Evolutionary conservation across 2,329 filamentous ascomycete genomes (phyloP), one percentile per base, ranked within the genome.

Genomic region (Cordyceps farinosa): DNA sequence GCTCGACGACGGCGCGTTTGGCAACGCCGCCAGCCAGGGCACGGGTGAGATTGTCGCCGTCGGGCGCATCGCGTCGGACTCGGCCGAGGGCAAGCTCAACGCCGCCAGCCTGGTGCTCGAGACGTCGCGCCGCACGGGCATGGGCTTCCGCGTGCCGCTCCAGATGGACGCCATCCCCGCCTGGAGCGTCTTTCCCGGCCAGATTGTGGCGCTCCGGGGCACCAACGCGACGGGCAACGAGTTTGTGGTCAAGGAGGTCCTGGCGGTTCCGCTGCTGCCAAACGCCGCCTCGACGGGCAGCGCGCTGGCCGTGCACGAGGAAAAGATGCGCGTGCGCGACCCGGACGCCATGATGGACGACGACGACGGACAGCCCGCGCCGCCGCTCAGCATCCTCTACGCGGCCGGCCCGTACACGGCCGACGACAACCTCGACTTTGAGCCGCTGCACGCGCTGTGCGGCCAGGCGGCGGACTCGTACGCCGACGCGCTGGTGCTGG

Each of bases 181-280:
- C 1, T 95, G 90, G 76, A 89, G 91, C 72, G 91, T 98, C 79
- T 98, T 98, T 73, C 95, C 94, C 0, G 95, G 95, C 6, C 93
- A 98, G 73, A 92, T 98, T 59, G 91, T 97, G 36, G 95, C 94
- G 7, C 77, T 98, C 34, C 84, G 84, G 65, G 95, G 95, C 8
- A 92, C 87, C 69, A 99, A 99, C 73, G 87, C 92, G 27, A 92
- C 91, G 0, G 94, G 94, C 0, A 84, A 87, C 44, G 89, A 90
- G 69, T 97, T 98, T 69, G 84, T 87, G 1, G 92, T 95, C 38
- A 87, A 84, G 40, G 87, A 97, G 70, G 77, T 95, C 3, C 81
- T 98, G 7, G 80, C 88, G 1, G 77, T 92, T 2, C 95, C 95
- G 2, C 80, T 91, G 3, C 82, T 96, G 15, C 87, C 87, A 3